Evolutionary conservation across 345 rosid genomes (phyloP).

Genomic region (Odontarrhena argentea): DNA sequence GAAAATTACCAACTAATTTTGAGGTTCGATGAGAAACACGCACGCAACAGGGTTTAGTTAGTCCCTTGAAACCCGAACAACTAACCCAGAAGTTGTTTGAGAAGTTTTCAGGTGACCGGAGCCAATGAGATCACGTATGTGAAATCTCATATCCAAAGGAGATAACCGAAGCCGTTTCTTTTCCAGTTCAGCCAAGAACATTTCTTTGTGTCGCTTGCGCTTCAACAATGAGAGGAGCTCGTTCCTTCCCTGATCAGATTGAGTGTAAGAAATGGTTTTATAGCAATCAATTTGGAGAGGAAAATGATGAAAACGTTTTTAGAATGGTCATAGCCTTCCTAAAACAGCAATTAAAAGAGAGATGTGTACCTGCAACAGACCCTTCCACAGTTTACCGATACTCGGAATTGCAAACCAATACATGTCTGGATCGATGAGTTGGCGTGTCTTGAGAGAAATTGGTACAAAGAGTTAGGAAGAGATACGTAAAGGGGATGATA

Average conservation of each 20-base stretch:
- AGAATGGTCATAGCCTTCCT: neutral
- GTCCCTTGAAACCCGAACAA: constrained; percentile 65
- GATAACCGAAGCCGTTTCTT: constrained; percentile 79
- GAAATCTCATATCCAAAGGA: constrained; percentile 91
- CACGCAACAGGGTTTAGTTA: constrained; percentile 21
- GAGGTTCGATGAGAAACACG: constrained; percentile 4
- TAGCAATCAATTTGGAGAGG: neutral
- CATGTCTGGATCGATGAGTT: constrained; percentile 76
- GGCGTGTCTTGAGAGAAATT: constrained; percentile 60
- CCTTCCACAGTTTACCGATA: constrained; percentile 81
- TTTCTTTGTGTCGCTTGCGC: constrained; percentile 85
- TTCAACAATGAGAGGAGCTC: constrained; percentile 78
- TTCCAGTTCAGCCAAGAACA: constrained; percentile 82
- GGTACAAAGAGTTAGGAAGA: neutral
- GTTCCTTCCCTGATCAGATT: constrained; percentile 73
- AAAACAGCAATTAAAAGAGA: too few relatives aligned
- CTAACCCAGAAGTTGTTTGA: constrained; percentile 62
- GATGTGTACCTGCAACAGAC: constrained; percentile 69
- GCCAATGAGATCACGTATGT: constrained; percentile 91
- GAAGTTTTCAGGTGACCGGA: constrained; percentile 74
- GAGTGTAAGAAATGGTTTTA: constrained; percentile 18
- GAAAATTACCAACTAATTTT: neutral
- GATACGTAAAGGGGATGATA: neutral
- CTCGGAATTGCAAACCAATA: constrained; percentile 94
- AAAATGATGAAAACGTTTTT: neutral